phyloP scores from a whole-genome alignment of 2,329 filamentous ascomycete species.

The Rugonectria rugulosa region DNA sequence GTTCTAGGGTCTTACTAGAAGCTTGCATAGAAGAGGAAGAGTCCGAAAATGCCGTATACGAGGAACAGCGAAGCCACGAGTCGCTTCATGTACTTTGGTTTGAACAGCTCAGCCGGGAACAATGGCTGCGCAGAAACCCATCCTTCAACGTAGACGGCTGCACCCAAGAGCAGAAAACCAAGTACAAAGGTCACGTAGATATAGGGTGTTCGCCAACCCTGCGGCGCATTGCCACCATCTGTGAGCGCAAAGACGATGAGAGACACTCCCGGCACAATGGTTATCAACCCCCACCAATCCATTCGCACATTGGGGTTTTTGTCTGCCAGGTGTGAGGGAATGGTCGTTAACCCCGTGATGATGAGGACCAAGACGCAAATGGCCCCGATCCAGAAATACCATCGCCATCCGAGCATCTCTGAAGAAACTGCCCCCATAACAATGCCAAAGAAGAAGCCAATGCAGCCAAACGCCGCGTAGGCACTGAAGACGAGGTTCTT shows the following conservation, averaged over 20 bases:
- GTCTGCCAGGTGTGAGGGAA: constrained; percentile 45
- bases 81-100: constrained; percentile 71
- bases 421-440: constrained; percentile 70
- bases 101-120: constrained; percentile 74
- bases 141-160: constrained; percentile 74
- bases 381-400: constrained; percentile 74
- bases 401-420: constrained; percentile 68
- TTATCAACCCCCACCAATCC: constrained; percentile 71
- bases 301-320: constrained; percentile 52
- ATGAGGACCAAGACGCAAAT: constrained; percentile 54
- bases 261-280: constrained; percentile 70
- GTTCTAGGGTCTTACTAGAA: constrained; percentile 62
- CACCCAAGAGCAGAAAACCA: constrained; percentile 65
- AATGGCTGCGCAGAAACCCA: constrained; percentile 74
- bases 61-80: constrained; percentile 68
- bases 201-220: constrained; percentile 76
- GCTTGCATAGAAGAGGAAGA: constrained; percentile 74
- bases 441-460: constrained; percentile 71
- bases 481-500: constrained; percentile 73
- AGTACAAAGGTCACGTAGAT: constrained; percentile 70
- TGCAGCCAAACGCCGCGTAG: constrained; percentile 63
- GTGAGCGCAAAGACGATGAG: constrained; percentile 79
- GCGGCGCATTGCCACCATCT: constrained; percentile 71
- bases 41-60: constrained; percentile 71
- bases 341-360: constrained; percentile 51